phyloP scores from a whole-genome alignment of 2,329 filamentous ascomycete species.

The Talaromyces atroroseus region DNA sequence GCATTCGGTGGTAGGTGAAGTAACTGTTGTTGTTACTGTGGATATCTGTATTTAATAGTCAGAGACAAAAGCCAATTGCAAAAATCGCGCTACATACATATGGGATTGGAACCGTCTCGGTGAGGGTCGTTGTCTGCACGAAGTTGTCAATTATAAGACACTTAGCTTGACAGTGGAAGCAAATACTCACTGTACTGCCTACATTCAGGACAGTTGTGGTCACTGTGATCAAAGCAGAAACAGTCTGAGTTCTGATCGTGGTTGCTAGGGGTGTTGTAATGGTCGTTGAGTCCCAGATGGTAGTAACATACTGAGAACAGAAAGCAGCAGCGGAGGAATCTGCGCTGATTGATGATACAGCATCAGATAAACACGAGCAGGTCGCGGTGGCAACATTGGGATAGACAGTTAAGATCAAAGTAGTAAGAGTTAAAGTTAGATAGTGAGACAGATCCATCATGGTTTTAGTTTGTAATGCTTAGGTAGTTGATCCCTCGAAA shows the following conservation, averaged over 20 bases:
- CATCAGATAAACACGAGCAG: slow-evolving; percentile 6
- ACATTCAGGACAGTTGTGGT: background rate
- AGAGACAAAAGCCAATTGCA: background rate
- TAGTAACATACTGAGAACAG: slow-evolving; percentile 5
- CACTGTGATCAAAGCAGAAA: slow-evolving; percentile 1
- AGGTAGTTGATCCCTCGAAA: background rate
- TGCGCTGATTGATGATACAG: slow-evolving; percentile 4
- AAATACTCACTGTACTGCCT: background rate
- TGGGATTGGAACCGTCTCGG: slow-evolving; percentile 2
- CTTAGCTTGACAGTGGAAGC: background rate
- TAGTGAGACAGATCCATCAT: background rate
- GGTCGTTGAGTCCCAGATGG: background rate
- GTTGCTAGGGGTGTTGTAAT: slow-evolving; percentile 6
- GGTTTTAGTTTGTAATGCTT: background rate
- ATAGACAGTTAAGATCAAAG: background rate
- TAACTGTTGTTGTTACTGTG: background rate
- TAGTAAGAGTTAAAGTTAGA: background rate
- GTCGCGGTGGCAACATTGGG: background rate
- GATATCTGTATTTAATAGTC: background rate
- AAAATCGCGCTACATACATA: background rate
- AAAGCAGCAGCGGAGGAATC: background rate
- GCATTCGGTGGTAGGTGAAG: slow-evolving; percentile 7
- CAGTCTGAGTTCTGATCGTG: background rate
- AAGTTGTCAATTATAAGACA: background rate
- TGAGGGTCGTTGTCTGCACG: slow-evolving; percentile 5